Percentiles rank a stretch among this genome's conserved stretches.
Evolutionary conservation across 352 stramenopile species (phyloP).

Genomic region (Globisporangium nagaii): DNA sequence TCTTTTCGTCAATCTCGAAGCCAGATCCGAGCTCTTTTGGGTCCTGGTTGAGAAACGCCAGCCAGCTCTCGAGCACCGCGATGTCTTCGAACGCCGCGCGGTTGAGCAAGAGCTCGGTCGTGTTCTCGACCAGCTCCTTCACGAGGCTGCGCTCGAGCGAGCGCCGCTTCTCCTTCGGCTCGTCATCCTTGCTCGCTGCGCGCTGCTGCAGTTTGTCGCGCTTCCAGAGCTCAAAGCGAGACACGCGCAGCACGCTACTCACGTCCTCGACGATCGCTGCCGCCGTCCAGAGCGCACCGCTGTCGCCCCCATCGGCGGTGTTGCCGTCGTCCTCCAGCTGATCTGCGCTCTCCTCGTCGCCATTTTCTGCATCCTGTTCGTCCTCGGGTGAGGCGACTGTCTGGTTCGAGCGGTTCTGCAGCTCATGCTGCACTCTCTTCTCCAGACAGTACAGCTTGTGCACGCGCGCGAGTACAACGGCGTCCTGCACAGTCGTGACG

Average conservation of each 20-base stretch:
- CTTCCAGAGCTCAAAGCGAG: conserved; percentile 21
- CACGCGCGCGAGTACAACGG: conserved; percentile 22
- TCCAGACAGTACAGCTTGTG: conserved; percentile 38
- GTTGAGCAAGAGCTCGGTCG: conserved; percentile 62
- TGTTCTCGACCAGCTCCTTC: conserved; percentile 53
- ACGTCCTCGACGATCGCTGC: conserved; percentile 28
- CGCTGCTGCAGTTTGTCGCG: conserved; percentile 5
- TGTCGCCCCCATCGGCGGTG: background rate
- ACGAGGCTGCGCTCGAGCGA: conserved; percentile 37
- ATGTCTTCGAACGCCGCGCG: conserved; percentile 29
- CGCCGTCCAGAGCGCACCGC: conserved; percentile 10
- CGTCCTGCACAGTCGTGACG: conserved; percentile 19
- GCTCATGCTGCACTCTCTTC: conserved; percentile 37
- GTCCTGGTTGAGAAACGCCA: conserved; percentile 21
- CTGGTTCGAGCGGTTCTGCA: conserved; percentile 15
- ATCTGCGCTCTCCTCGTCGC: background rate
- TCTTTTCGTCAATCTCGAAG: background rate
- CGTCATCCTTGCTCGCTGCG: background rate
- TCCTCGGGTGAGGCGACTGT: background rate
- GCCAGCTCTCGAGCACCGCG: conserved; percentile 35
- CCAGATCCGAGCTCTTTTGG: background rate
- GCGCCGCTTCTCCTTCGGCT: conserved; percentile 14
- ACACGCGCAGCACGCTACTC: conserved; percentile 18
- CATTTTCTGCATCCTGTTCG: conserved; percentile 11
- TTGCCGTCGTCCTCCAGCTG: conserved; percentile 9